A percentile compares a stretch with the other conserved stretches of the same genome.
phyloP scores from a whole-genome alignment of 495 filamentous ascomycete species.

The Aspergillus carlsbadensis region DNA sequence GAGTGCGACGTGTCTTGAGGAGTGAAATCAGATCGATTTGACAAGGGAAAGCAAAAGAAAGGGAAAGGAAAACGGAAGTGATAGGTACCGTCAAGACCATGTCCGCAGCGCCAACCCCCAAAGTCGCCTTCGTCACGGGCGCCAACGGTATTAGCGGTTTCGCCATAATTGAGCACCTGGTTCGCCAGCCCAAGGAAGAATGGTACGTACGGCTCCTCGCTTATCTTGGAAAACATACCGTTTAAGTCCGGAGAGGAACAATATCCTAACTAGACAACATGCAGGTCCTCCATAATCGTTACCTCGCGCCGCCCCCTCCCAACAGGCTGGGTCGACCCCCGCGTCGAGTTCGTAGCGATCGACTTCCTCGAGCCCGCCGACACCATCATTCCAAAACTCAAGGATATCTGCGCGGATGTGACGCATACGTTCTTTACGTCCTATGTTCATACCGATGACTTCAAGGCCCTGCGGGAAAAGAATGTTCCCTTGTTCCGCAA shows the following conservation, averaged over 20 bases:
- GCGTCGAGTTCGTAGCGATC: conserved; percentile 26
- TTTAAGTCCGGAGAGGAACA: too few relatives aligned
- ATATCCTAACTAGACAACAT: not conserved
- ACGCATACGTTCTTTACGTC: conserved; percentile 30
- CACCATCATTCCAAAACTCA: conserved; percentile 8
- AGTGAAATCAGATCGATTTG: too few relatives aligned
- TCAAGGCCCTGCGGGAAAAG: conserved; percentile 17
- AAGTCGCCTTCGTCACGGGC: conserved; percentile 32
- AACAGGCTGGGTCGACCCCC: conserved; percentile 13
- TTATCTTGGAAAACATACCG: too few relatives aligned
- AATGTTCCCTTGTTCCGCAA: conserved; percentile 31
- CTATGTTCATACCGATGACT: conserved; percentile 33
- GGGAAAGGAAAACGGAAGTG: too few relatives aligned
- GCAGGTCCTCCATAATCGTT: conserved; percentile 27
- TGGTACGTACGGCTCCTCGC: too few relatives aligned
- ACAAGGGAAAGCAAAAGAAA: too few relatives aligned
- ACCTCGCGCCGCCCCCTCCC: conserved; percentile 23
- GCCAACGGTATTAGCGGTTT: conserved; percentile 34
- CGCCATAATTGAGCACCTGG: conserved; percentile 26
- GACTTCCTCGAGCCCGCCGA: conserved; percentile 11
- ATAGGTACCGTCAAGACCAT: too few relatives aligned
- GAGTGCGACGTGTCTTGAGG: too few relatives aligned
- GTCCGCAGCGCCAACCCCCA: conserved; percentile 8
- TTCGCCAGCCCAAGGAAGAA: conserved; percentile 19
- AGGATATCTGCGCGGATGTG: conserved; percentile 14